Evolutionary conservation across 371 early-diverging fungal species (phyloP).

Genomic region (Mortierella sp.): DNA sequence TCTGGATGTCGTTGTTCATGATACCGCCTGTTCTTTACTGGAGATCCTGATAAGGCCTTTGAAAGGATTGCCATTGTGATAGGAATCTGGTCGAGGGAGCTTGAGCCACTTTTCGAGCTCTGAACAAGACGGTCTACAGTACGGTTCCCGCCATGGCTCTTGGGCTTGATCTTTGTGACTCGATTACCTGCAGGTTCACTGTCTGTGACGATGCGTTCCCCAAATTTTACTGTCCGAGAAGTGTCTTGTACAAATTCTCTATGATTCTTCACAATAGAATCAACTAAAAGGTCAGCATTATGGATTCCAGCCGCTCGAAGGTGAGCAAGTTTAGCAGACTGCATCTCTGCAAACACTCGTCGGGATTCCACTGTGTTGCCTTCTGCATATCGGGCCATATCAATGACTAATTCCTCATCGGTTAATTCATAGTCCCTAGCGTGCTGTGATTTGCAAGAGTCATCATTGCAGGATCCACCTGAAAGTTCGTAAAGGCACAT

Average conservation of each 20-base stretch:
- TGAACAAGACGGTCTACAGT: slow-evolving; percentile 18
- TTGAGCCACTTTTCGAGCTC: background rate
- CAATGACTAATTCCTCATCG: slow-evolving; percentile 44
- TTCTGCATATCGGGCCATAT: slow-evolving; percentile 52
- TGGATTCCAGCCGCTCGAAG: slow-evolving; percentile 50
- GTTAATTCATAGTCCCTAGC: slow-evolving; percentile 37
- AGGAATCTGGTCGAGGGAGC: slow-evolving; percentile 19
- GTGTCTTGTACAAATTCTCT: slow-evolving; percentile 26
- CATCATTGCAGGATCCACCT: slow-evolving; percentile 53
- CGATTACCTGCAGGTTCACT: background rate
- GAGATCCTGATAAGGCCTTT: slow-evolving; percentile 12
- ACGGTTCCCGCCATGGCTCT: slow-evolving; percentile 1
- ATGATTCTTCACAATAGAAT: slow-evolving; percentile 37
- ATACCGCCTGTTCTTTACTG: slow-evolving; percentile 26
- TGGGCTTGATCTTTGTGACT: background rate
- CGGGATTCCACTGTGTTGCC: slow-evolving; percentile 24
- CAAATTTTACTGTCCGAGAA: slow-evolving; percentile 33
- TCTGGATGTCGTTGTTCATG: slow-evolving; percentile 15
- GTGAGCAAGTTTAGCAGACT: slow-evolving; percentile 39
- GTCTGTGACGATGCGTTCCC: slow-evolving; percentile 20
- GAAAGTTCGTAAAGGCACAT: slow-evolving; percentile 54
- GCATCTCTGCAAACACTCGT: slow-evolving; percentile 28
- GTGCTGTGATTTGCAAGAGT: slow-evolving; percentile 48
- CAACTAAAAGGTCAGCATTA: slow-evolving; percentile 35
- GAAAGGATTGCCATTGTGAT: slow-evolving; percentile 19